Evolutionary conservation across 2,329 filamentous ascomycete species (phyloP).

Genomic region (Pestalotiopsis sp.): DNA sequence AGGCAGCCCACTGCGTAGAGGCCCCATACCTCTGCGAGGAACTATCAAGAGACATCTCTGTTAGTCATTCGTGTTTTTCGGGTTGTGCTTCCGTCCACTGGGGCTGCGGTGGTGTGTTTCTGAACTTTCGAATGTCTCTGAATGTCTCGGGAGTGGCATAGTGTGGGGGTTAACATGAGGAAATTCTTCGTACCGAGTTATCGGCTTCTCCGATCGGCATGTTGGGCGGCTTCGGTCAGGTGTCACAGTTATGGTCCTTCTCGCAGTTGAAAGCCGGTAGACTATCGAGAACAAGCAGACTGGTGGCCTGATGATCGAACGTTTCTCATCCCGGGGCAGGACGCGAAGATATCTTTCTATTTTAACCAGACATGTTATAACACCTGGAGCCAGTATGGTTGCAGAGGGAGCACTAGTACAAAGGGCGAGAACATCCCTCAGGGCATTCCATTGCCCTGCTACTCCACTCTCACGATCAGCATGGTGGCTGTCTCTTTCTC

Average conservation of each 20-base stretch:
- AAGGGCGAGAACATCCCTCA: neutral
- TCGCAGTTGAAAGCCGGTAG: neutral
- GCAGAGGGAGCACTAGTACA: neutral
- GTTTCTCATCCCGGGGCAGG: neutral
- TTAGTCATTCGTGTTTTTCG: neutral
- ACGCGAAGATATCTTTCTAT: neutral
- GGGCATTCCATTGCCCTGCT: neutral
- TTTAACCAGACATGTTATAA: neutral
- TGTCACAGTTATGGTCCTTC: neutral
- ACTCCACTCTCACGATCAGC: neutral
- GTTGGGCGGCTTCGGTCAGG: neutral
- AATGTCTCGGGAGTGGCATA: neutral
- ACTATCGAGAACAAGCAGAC: neutral
- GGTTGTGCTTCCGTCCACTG: neutral
- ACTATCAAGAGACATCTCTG: neutral
- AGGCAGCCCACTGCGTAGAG: slow-evolving; percentile 1
- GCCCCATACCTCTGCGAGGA: slow-evolving; percentile 1
- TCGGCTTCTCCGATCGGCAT: slow-evolving; percentile 10
- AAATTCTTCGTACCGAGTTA: neutral
- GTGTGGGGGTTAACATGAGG: neutral
- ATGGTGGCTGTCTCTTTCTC: neutral
- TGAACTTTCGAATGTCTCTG: neutral
- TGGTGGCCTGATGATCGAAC: neutral
- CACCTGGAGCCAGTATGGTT: neutral
- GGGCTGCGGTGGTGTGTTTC: neutral